Evolutionary conservation across 208 protist genomes (phyloP).

Genomic region (Trypanosoma theileri): DNA sequence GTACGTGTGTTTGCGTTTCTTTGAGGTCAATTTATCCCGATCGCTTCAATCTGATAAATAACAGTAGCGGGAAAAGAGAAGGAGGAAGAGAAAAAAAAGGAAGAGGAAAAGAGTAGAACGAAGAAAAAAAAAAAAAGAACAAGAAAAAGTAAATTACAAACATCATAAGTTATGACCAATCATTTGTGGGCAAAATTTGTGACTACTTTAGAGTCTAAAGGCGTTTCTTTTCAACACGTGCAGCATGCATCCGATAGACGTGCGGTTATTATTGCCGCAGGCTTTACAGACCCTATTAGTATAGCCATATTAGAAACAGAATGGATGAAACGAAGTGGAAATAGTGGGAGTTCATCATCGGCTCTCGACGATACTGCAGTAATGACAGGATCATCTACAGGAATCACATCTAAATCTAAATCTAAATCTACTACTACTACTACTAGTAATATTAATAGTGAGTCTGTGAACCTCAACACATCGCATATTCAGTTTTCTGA

Average conservation of each 20-base stretch:
- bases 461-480: background rate
- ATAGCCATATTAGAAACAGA: slow-evolving; percentile 85
- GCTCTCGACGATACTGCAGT: background rate
- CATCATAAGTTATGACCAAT: slow-evolving; percentile 8
- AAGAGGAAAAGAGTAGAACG: background rate
- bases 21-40: background rate
- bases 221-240: slow-evolving; percentile 74
- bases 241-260: slow-evolving; percentile 62
- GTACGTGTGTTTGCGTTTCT: slow-evolving; percentile 1
- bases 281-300: slow-evolving; percentile 73
- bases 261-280: slow-evolving; percentile 66
- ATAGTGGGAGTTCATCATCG: background rate
- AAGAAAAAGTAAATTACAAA: background rate
- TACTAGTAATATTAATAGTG: background rate
- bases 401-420: background rate
- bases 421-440: background rate
- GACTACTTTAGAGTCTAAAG: slow-evolving; percentile 56
- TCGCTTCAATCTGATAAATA: too few relatives aligned
- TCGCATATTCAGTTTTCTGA: slow-evolving; percentile 20
- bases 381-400: background rate
- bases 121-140: background rate
- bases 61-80: background rate
- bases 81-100: background rate
- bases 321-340: slow-evolving; percentile 49
- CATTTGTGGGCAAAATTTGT: slow-evolving; percentile 66